Conservation (phyloP, 2,329 filamentous ascomycete genomes). For the Zasmidium angulare region DNA sequence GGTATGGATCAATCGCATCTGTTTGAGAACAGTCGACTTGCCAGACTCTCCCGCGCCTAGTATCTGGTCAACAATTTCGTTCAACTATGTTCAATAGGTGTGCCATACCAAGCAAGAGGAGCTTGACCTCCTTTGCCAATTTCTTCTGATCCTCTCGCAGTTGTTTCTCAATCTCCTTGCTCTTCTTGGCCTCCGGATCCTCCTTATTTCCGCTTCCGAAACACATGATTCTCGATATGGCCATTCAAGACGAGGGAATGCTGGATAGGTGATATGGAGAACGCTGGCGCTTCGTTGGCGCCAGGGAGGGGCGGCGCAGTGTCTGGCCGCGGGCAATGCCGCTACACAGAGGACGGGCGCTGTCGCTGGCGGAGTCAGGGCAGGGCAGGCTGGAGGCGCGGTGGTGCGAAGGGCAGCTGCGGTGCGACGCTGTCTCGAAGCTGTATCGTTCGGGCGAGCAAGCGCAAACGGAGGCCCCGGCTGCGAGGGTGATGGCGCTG, state of each 20-base stretch:
- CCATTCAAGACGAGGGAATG: slow-evolving; percentile 17
- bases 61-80: slow-evolving; percentile 29
- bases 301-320: background rate
- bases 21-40: slow-evolving; percentile 96
- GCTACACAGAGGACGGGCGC: background rate
- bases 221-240: slow-evolving; percentile 46
- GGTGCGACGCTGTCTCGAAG: slow-evolving; percentile 13
- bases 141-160: slow-evolving; percentile 86
- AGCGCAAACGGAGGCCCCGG: background rate
- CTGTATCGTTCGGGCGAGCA: slow-evolving; percentile 1
- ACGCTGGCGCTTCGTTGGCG: background rate
- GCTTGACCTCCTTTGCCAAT: slow-evolving; percentile 85
- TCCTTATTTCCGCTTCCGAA: slow-evolving; percentile 49
- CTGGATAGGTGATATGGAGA: background rate
- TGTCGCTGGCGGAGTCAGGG: background rate
- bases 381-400: slow-evolving; percentile 11
- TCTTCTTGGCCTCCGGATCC: slow-evolving; percentile 49
- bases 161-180: slow-evolving; percentile 77
- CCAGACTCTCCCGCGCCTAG: slow-evolving; percentile 90
- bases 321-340: background rate
- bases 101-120: slow-evolving; percentile 77
- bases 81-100: no score
- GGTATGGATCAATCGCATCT: slow-evolving; percentile 97
- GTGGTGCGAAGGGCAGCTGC: slow-evolving; percentile 11
- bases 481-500: background rate